Evolutionary conservation across 2,329 filamentous ascomycete species (phyloP).

Genomic region (Monilinia polystroma): DNA sequence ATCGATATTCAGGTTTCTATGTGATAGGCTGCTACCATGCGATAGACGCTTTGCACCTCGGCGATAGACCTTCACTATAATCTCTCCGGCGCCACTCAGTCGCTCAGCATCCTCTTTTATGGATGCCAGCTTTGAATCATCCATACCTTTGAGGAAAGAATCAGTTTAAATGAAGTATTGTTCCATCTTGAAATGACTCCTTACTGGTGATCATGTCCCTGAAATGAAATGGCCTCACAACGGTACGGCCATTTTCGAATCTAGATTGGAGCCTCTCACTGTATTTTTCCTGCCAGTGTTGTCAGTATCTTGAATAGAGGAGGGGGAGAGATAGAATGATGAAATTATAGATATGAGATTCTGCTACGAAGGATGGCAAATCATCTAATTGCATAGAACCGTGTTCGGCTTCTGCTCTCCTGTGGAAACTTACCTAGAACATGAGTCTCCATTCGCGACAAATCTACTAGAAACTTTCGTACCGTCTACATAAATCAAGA

Average conservation of each 20-base stretch:
- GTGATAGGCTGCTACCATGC: too few species aligned
- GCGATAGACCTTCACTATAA: not conserved
- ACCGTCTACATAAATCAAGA: not conserved
- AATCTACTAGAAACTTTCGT: fast-evolving
- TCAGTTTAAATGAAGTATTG: not conserved
- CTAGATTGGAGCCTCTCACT: not conserved
- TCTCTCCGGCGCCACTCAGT: not conserved
- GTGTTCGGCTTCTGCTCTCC: not conserved
- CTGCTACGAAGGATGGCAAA: not conserved
- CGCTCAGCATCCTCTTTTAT: not conserved
- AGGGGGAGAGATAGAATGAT: not conserved
- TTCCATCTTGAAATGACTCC: fast-evolving
- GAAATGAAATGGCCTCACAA: not conserved
- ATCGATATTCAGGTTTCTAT: not conserved
- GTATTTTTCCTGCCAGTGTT: not conserved
- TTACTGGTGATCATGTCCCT: not conserved
- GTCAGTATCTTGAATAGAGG: not conserved
- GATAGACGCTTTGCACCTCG: not conserved
- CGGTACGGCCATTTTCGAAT: fast-evolving
- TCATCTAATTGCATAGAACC: not conserved
- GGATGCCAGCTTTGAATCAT: not conserved
- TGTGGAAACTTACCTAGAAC: not conserved
- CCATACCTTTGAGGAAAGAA: not conserved
- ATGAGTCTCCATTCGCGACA: not conserved
- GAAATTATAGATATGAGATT: not conserved